Evolutionary conservation across 2,329 filamentous ascomycete genomes (phyloP).

Genomic region (Pseudocercospora fuligena): DNA sequence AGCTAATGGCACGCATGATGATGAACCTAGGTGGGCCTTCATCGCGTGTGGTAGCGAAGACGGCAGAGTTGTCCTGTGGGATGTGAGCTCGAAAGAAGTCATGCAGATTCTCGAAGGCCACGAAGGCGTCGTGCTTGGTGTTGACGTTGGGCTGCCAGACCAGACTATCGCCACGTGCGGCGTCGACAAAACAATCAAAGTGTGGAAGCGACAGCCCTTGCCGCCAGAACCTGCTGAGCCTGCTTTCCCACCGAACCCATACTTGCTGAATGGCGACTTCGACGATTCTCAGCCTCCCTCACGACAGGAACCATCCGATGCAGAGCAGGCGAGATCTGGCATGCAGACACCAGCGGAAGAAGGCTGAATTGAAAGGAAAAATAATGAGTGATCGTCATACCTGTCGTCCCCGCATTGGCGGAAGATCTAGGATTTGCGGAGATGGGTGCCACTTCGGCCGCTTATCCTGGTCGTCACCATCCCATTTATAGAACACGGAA

Average conservation of each 20-base stretch:
- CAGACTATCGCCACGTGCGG: constrained; percentile 66
- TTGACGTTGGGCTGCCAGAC: constrained; percentile 62
- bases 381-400: not conserved
- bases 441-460: not conserved
- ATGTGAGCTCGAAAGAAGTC: constrained; percentile 82
- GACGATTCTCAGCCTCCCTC: constrained; percentile 4
- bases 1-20: constrained; percentile 23
- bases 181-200: constrained; percentile 63
- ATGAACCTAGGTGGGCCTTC: constrained; percentile 58
- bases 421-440: constrained; percentile 8
- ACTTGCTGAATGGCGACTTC: not conserved
- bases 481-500: constrained; percentile 3
- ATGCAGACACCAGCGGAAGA: constrained; percentile 10
- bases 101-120: constrained; percentile 69
- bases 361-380: constrained; percentile 4
- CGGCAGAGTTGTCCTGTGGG: constrained; percentile 84
- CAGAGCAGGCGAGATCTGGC: constrained; percentile 9
- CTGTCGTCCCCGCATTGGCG: constrained; percentile 12
- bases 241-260: constrained; percentile 4
- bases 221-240: constrained; percentile 15
- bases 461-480: not conserved
- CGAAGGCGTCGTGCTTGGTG: constrained; percentile 62
- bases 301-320: constrained; percentile 9
- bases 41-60: constrained; percentile 87
- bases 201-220: constrained; percentile 57